Evolutionary conservation across 2,329 filamentous ascomycete species (phyloP).

Genomic region (Thelonectria rubi): DNA sequence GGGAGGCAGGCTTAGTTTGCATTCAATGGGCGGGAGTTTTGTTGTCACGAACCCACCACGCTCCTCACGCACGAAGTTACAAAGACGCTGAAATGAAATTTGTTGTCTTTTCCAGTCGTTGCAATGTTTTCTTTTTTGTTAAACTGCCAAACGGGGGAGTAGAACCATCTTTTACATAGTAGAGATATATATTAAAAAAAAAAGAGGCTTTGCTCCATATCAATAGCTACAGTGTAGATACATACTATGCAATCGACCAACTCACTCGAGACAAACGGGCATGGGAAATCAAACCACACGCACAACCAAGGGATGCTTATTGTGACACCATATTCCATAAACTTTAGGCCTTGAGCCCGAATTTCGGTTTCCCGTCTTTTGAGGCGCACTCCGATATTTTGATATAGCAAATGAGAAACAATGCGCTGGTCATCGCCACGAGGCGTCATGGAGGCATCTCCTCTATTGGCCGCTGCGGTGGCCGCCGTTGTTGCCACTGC

Average conservation of each 20-base stretch:
- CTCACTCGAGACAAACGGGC: conserved; percentile 4
- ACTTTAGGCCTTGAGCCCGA: not conserved
- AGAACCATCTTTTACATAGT: conserved; percentile 21
- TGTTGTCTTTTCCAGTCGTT: conserved; percentile 31
- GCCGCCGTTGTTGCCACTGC: not conserved
- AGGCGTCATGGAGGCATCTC: not conserved
- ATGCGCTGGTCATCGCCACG: not conserved
- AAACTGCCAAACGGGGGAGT: not conserved
- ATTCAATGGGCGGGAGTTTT: conserved; percentile 37
- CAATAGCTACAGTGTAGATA: conserved; percentile 1
- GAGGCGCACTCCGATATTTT: not conserved
- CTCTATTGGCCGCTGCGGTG: conserved; percentile 1
- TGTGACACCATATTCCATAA: not conserved
- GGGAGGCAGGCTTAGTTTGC: conserved; percentile 30
- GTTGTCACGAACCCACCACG: conserved; percentile 39
- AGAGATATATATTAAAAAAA: no score
- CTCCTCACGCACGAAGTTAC: conserved; percentile 39
- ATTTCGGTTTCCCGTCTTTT: not conserved
- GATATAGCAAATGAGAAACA: not conserved
- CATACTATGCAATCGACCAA: not conserved
- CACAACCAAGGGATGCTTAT: not conserved
- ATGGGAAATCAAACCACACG: not conserved
- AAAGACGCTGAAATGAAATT: conserved; percentile 45
- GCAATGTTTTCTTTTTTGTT: conserved; percentile 16
- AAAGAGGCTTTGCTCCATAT: conserved; percentile 15